These are phyloP conservation scores for Penicillium daleae DNA, from an alignment of 495 filamentous ascomycete species.

Conservation along the genomic window DNA sequence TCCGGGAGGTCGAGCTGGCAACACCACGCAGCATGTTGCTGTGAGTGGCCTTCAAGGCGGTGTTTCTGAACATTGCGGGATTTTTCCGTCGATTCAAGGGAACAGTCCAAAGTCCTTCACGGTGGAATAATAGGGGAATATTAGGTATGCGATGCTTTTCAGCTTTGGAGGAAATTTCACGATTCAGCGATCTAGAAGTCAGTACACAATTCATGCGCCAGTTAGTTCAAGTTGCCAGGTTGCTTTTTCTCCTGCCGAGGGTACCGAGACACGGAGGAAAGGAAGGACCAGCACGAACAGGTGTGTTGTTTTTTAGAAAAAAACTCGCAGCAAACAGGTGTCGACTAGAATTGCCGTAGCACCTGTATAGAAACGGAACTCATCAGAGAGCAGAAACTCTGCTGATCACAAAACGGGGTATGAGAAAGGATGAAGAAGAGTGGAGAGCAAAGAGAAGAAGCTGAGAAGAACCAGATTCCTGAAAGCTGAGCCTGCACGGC, in stretches of 20 bases:
- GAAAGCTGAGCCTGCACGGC: constrained; percentile 17
- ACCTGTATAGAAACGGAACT: constrained; percentile 48
- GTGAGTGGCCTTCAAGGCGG: constrained; percentile 53
- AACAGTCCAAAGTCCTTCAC: constrained; percentile 19
- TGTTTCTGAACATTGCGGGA: constrained; percentile 51
- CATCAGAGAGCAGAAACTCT: constrained; percentile 51
- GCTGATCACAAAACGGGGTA: constrained; percentile 25
- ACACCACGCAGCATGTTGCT: constrained; percentile 56
- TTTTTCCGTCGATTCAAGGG: constrained; percentile 32
- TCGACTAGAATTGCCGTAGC: constrained; percentile 53
- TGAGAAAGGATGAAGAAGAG: constrained; percentile 20
- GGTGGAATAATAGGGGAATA: constrained; percentile 9
- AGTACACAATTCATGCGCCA: constrained; percentile 12
- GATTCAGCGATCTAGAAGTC: constrained; percentile 16
- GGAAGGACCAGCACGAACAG: constrained; percentile 28
- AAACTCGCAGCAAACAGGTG: constrained; percentile 40
- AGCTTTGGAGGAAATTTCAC: constrained; percentile 13
- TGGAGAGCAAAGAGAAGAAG: constrained; percentile 22
- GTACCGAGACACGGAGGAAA: constrained; percentile 41
- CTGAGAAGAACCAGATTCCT: constrained; percentile 19
- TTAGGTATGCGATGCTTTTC: constrained; percentile 3
- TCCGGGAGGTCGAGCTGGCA: constrained; percentile 48
- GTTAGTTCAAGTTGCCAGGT: constrained; percentile 30
- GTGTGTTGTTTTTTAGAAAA: constrained; percentile 17
- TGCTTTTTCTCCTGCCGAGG: constrained; percentile 28